These are phyloP conservation scores for Lactuca saligna DNA, from an alignment of 129 eudicot species.

Conservation along the genomic window DNA sequence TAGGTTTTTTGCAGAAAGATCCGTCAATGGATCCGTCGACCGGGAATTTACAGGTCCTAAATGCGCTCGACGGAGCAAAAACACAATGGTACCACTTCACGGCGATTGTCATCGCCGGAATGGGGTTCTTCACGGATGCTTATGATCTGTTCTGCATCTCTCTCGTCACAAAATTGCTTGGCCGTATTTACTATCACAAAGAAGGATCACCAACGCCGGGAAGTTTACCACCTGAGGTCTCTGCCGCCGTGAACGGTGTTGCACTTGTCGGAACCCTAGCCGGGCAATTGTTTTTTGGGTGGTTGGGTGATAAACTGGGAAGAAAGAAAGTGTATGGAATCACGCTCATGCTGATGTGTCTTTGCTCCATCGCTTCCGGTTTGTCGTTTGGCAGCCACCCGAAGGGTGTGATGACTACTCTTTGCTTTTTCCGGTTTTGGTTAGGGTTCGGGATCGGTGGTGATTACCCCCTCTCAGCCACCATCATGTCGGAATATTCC, in stretches of 20 bases:
- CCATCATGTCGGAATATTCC: constrained; percentile 63
- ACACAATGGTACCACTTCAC: constrained; percentile 72
- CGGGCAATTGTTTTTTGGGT: constrained; percentile 56
- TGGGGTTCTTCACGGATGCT: constrained; percentile 69
- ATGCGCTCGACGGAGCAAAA: constrained; percentile 60
- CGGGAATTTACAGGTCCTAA: constrained; percentile 42
- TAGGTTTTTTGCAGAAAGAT: neutral
- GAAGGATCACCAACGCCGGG: constrained; percentile 50
- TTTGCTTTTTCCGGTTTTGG: constrained; percentile 63
- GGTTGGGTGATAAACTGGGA: constrained; percentile 57
- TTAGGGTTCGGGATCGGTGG: constrained; percentile 65
- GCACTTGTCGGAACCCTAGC: constrained; percentile 52
- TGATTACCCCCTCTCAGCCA: constrained; percentile 60
- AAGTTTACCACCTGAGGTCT: constrained; percentile 49
- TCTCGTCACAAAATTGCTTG: constrained; percentile 52
- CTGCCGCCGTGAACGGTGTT: constrained; percentile 60
- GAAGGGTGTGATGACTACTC: constrained; percentile 52
- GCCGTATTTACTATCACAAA: constrained; percentile 48
- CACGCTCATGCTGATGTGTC: constrained; percentile 53
- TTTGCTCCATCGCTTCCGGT: constrained; percentile 51
- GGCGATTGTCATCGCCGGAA: constrained; percentile 61
- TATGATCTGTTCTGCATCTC: constrained; percentile 64
- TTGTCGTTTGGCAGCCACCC: constrained; percentile 52
- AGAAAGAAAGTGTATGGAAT: constrained; percentile 55
- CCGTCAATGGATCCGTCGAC: constrained; percentile 2